phyloP scores from a whole-genome alignment of 1,139 yeast genomes.

The Sugiyamaella japonica region DNA sequence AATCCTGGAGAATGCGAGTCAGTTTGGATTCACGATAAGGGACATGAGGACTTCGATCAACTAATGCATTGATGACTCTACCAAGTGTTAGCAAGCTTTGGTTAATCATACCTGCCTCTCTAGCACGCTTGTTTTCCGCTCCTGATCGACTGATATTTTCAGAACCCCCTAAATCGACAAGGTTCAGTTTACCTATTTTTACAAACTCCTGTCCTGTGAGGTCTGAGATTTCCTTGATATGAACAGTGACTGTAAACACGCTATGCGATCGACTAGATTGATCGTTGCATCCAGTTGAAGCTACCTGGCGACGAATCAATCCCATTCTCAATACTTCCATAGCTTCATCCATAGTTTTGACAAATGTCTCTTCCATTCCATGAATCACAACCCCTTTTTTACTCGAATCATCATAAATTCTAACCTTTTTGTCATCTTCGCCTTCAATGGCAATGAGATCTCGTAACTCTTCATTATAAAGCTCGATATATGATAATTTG shows the following conservation, averaged over 20 bases:
- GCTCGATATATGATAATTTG: slow-evolving; percentile 67
- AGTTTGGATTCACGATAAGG: slow-evolving; percentile 87
- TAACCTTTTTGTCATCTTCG: slow-evolving; percentile 21
- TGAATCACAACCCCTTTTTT: slow-evolving; percentile 39
- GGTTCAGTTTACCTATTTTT: slow-evolving; percentile 67
- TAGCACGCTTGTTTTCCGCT: slow-evolving; percentile 72
- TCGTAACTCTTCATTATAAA: slow-evolving; percentile 70
- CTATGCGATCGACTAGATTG: slow-evolving; percentile 66
- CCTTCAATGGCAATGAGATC: slow-evolving; percentile 49
- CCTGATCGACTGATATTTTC: slow-evolving; percentile 81
- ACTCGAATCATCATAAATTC: slow-evolving; percentile 13
- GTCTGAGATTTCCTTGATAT: slow-evolving; percentile 23
- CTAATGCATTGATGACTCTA: slow-evolving; percentile 74
- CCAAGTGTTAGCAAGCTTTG: slow-evolving; percentile 82
- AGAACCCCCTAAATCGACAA: slow-evolving; percentile 89
- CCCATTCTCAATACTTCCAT: slow-evolving; percentile 49
- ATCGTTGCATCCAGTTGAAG: slow-evolving; percentile 64
- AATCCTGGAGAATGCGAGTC: slow-evolving; percentile 76
- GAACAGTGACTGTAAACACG: slow-evolving; percentile 57
- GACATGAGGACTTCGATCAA: slow-evolving; percentile 60
- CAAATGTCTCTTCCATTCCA: slow-evolving; percentile 47
- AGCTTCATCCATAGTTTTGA: slow-evolving; percentile 40
- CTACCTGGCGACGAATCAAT: slow-evolving; percentile 53
- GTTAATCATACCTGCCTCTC: slow-evolving; percentile 87
- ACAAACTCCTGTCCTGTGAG: slow-evolving; percentile 56